Evolutionary conservation across 2,329 filamentous ascomycete species (phyloP), one percentile per base, ranked within the genome.

Genomic region (Bisporella sp.): DNA sequence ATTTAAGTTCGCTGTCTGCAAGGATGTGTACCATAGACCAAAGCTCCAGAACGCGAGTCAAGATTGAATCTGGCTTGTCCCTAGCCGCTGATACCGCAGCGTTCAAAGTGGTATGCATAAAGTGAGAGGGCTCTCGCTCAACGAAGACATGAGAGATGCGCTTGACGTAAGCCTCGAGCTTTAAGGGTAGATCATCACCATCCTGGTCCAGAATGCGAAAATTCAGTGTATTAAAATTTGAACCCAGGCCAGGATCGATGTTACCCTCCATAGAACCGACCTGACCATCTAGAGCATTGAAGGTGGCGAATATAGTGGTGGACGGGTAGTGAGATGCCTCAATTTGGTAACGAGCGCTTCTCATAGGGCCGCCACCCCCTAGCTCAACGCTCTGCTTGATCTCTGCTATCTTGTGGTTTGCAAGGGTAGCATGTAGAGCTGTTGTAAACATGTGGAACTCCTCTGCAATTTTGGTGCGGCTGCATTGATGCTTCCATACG

Each of bases 401-500:
- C 5, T 71, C 66, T 53, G 81, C 82, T 52, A 82, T 74, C 9
- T 79, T 71, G 52, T 77, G 76, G 59, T 82, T 78, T 1, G 80
- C 77, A 47, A 84, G 69, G 1, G 83, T 79, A 21, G 80, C 76
- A 58, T 85, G 80, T 0, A 85, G 75, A 5, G 79, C 79, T 4
- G 81, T 80, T 9, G 79, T 80, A 61, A 83, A 85, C 9, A 85
- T 69, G 48, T 82, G 77, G 29, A 84, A 70, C 54, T 81, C 76
- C 54, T 83, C 79, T 6, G 78, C 77, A 21, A 85, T 70, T 48
- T 79, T 77, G 6, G 79, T 82, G 44, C 82, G 74, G 29, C 84
- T 76, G 59, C 82, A 85, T 7, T 79, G 78, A 3, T 76, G 77
- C 53, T 75, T 77, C 82, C 82, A 85, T n/a, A 85, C 74, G 6